Evolutionary conservation across 2,329 filamentous ascomycete species (phyloP), one percentile per base, ranked within the genome.

Genomic region (Paecilomyces sp.): DNA sequence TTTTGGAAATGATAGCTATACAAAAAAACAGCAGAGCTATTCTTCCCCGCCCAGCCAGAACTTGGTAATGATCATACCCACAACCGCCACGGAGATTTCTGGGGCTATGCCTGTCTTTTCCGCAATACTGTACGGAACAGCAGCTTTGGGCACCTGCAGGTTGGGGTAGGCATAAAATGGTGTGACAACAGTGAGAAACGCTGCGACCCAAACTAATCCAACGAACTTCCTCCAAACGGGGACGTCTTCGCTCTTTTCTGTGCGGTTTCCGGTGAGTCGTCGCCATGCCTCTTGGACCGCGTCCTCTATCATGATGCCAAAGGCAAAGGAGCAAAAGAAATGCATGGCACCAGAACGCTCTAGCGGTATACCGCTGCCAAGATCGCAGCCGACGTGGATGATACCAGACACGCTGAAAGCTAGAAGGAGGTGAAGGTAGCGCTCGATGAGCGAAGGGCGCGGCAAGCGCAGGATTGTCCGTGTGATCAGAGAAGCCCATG

Each of bases 221-320:
- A 57, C 24, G 33, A 28, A 1, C 56, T 41, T 47, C 24, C 52
- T 31, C 24, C 34, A 47, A 7, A 57, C 15, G 4, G 30, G 28
- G 22, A 18, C 12, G 9, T 30, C 30, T 24, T 33, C 28, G 51
- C 30, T 57, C 11, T 24, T 34, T 34, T 8, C 31, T 33, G 31
- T 11, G 31, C 31, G 30, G n/a, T n/a, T 28, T 12, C 54, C 54
- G 51, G 36, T 54, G 18, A 55, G n/a, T 24, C 47, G 54, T 15
- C 60, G 52, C 64, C 66, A 72, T 1, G 67, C 22, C 7, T 52
- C 58, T 53, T 69, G 65, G 7, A 69, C 60, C 1, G 54, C 55
- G 55, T 74, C 71, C 60, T 74, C 72, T 31, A 73, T 61, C 57
- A 72, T 63, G 9, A 73, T 65, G 0, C 66, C 71, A 2, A 69